A percentile compares a stretch with the other conserved stretches of the same genome.
phyloP scores from a whole-genome alignment of 352 stramenopile species.

The Phytophthora fragariaefolia region DNA sequence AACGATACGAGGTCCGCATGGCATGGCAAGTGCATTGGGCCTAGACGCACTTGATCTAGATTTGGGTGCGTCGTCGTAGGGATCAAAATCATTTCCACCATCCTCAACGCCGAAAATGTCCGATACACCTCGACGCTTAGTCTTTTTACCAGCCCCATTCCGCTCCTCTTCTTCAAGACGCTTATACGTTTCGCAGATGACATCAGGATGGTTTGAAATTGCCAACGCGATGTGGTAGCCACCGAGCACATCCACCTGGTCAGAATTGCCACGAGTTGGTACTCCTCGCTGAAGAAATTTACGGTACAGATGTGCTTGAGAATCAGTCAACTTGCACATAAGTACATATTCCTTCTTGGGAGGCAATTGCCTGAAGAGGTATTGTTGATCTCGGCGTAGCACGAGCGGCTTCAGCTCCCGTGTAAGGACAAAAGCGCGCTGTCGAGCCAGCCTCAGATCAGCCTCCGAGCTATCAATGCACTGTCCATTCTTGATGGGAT shows the following conservation, averaged over 20 bases:
- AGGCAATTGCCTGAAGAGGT: conserved; percentile 82
- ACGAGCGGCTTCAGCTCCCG: conserved; percentile 83
- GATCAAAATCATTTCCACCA: conserved; percentile 62
- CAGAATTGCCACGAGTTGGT: conserved; percentile 58
- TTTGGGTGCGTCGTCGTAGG: conserved; percentile 28
- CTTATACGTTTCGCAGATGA: conserved; percentile 73
- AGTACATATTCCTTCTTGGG: conserved; percentile 92
- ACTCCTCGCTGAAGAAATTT: conserved; percentile 71
- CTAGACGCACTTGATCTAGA: conserved; percentile 3
- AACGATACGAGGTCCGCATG: conserved; percentile 7
- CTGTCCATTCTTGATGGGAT: conserved; percentile 90
- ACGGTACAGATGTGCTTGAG: conserved; percentile 80
- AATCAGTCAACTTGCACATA: conserved; percentile 79
- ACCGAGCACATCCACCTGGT: conserved; percentile 75
- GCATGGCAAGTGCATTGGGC: neutral
- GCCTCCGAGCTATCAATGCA: conserved; percentile 80
- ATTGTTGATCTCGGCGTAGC: conserved; percentile 87
- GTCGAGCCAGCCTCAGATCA: conserved; percentile 71
- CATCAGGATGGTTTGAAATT: conserved; percentile 91
- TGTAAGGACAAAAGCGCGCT: conserved; percentile 84
- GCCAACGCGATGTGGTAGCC: conserved; percentile 88
- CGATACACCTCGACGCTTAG: conserved; percentile 28
- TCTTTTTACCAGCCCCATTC: conserved; percentile 46
- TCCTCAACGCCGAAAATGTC: conserved; percentile 56
- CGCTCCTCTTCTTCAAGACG: conserved; percentile 62